These are phyloP conservation scores for Phylloporus arenicola DNA, from an alignment of 768 basidiomycete genomes.

Conservation along the genomic window DNA sequence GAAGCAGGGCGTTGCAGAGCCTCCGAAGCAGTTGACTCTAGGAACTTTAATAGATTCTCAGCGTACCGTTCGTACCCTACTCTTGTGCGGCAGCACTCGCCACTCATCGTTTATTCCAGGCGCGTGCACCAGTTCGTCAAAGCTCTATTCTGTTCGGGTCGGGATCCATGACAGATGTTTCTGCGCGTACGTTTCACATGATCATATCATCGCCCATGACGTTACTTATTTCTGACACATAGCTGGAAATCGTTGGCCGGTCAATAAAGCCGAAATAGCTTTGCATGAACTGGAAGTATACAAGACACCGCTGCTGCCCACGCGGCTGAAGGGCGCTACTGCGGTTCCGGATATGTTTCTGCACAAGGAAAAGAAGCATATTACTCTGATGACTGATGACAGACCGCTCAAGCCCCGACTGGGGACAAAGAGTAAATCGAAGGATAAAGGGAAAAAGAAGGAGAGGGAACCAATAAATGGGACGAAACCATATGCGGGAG, in stretches of 20 bases:
- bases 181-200: slow-evolving; percentile 27
- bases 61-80: slow-evolving; percentile 42
- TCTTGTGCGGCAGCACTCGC: background rate
- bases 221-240: slow-evolving; percentile 10
- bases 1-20: slow-evolving; percentile 17
- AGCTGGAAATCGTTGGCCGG: slow-evolving; percentile 30
- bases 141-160: slow-evolving; percentile 48
- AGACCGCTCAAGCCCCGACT: slow-evolving; percentile 44
- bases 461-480: slow-evolving; percentile 39
- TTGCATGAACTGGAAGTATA: slow-evolving; percentile 72
- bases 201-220: slow-evolving; percentile 4
- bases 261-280: slow-evolving; percentile 58
- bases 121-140: slow-evolving; percentile 47
- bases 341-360: slow-evolving; percentile 61
- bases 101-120: slow-evolving; percentile 28
- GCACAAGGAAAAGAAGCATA: slow-evolving; percentile 38
- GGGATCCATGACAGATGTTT: slow-evolving; percentile 30
- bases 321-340: slow-evolving; percentile 40
- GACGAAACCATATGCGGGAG: slow-evolving; percentile 74
- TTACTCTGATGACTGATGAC: slow-evolving; percentile 60
- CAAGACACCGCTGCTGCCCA: slow-evolving; percentile 72
- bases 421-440: slow-evolving; percentile 37
- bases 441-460: slow-evolving; percentile 34
- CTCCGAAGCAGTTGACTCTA: slow-evolving; percentile 41
- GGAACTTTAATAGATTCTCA: slow-evolving; percentile 55